These are phyloP conservation scores for Podospora fimiseda DNA, from an alignment of 495 filamentous ascomycete species.

Conservation along the genomic window DNA sequence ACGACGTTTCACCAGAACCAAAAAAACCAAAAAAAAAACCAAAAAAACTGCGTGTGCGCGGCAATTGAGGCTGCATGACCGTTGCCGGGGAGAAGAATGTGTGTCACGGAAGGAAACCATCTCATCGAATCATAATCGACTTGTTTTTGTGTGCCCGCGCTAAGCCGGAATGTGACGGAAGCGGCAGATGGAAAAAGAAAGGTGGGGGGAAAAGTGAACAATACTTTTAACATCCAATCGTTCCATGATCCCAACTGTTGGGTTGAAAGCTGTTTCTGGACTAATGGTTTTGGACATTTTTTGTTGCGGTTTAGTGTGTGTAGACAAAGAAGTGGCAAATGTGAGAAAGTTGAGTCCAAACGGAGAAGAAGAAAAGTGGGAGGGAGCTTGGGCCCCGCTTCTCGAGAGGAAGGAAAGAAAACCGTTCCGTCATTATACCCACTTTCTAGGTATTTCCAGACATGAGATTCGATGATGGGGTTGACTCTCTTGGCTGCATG, in stretches of 20 bases:
- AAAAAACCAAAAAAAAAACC: neutral
- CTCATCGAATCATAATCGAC: neutral
- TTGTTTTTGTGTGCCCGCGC: neutral
- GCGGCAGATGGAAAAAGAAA: no score
- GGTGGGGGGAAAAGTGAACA: no score
- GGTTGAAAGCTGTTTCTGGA: no score
- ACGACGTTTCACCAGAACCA: slow-evolving; percentile 6
- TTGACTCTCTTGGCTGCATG: neutral
- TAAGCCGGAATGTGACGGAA: no score
- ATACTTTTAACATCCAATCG: no score
- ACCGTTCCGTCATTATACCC: neutral
- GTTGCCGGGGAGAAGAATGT: neutral
- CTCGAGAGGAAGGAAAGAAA: neutral
- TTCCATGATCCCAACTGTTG: no score
- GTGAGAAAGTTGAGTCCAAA: neutral
- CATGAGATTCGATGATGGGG: neutral
- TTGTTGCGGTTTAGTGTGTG: no score
- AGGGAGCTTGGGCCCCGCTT: neutral
- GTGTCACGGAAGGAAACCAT: neutral
- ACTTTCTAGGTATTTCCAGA: neutral
- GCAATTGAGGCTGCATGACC: neutral
- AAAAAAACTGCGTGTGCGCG: neutral
- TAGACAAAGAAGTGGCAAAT: neutral
- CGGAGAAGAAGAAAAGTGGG: neutral
- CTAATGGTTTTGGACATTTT: no score